Conservation (phyloP, 1,284 basidiomycete species). For the Naganishia cerealis region DNA sequence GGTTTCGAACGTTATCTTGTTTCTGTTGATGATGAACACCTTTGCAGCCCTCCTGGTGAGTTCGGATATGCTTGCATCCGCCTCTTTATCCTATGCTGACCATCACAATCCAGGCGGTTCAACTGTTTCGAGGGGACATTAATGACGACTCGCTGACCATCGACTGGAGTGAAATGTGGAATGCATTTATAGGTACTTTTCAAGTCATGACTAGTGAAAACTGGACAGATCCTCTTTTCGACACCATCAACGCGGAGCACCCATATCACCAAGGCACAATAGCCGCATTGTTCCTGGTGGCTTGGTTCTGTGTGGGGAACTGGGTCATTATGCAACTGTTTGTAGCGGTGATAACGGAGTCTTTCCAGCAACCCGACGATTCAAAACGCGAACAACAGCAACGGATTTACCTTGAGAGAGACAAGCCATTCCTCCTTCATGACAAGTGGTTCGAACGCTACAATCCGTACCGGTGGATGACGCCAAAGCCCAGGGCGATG, state of each 20-base stretch:
- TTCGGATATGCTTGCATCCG: background rate
- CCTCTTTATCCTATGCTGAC: background rate
- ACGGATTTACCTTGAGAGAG: slow-evolving; percentile 58
- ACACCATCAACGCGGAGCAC: slow-evolving; percentile 63
- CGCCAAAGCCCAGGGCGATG: slow-evolving; percentile 17
- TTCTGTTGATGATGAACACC: slow-evolving; percentile 85
- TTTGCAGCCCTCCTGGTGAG: slow-evolving; percentile 78
- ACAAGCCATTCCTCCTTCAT: slow-evolving; percentile 54
- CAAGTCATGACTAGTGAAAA: slow-evolving; percentile 93
- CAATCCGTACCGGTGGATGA: slow-evolving; percentile 73
- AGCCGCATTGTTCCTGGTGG: slow-evolving; percentile 71
- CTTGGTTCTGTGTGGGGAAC: slow-evolving; percentile 91
- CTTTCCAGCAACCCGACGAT: slow-evolving; percentile 90
- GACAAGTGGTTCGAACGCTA: slow-evolving; percentile 71
- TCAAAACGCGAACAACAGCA: slow-evolving; percentile 82
- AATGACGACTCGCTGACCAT: slow-evolving; percentile 56
- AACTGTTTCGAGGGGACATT: slow-evolving; percentile 73
- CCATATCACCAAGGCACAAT: slow-evolving; percentile 71
- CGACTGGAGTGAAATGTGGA: slow-evolving; percentile 87
- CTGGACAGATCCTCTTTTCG: slow-evolving; percentile 84
- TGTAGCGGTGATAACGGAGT: slow-evolving; percentile 97
- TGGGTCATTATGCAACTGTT: slow-evolving; percentile 79
- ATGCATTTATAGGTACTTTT: slow-evolving; percentile 80
- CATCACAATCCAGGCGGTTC: slow-evolving; percentile 44
- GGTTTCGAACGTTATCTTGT: slow-evolving; percentile 88